These are phyloP conservation scores for Jamesozyma jinghongensis DNA, from an alignment of 805 yeast species.

Conservation along the genomic window DNA sequence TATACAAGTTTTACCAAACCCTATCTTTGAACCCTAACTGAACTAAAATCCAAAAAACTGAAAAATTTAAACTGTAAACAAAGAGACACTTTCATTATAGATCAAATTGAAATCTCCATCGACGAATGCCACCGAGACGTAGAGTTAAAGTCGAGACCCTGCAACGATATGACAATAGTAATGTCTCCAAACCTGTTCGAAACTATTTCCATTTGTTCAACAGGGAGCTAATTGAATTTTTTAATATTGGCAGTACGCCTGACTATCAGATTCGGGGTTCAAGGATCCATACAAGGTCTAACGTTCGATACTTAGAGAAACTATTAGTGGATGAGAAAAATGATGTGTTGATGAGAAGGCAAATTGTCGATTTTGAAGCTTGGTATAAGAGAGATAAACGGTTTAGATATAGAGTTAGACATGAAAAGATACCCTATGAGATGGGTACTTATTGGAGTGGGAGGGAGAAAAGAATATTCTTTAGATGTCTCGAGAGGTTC, in stretches of 20 bases:
- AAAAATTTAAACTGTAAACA: too few relatives aligned
- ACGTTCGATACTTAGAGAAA: conserved; percentile 3
- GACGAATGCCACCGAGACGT: too few relatives aligned
- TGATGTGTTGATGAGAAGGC: neutral
- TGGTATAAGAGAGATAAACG: conserved; percentile 3
- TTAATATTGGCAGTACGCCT: neutral
- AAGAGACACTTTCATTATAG: too few relatives aligned
- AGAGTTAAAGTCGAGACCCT: too few relatives aligned
- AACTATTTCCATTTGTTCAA: conserved; percentile 6
- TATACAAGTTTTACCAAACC: too few relatives aligned
- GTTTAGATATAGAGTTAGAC: conserved; percentile 5
- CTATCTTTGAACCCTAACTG: too few relatives aligned
- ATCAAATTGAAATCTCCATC: too few relatives aligned
- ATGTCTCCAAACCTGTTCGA: neutral
- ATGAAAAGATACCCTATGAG: conserved; percentile 5
- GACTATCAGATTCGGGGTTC: conserved; percentile 9
- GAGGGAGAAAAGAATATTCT: conserved; percentile 25
- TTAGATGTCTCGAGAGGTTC: conserved; percentile 22
- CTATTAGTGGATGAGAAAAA: neutral
- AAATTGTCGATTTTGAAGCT: neutral
- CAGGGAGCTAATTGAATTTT: conserved; percentile 4
- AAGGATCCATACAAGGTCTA: conserved; percentile 2
- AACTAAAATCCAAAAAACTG: too few relatives aligned
- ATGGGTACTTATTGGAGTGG: conserved; percentile 24
- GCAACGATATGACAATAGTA: too few relatives aligned